Base-by-base conservation (phyloP, 495 filamentous ascomycete species). In the Annulohypoxylon bovei region DNA sequence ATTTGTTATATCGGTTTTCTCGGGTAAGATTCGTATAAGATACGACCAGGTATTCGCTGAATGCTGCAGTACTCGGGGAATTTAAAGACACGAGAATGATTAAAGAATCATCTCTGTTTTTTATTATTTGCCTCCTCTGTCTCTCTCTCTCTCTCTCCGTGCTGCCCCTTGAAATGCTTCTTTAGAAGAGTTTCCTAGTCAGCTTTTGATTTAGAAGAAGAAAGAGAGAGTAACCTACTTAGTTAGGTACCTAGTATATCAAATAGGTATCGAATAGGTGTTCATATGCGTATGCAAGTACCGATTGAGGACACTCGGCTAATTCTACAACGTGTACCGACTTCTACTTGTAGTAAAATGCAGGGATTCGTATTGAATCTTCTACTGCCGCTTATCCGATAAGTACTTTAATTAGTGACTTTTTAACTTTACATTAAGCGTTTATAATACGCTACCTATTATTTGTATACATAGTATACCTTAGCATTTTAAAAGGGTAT, bases 281-380 rank as follows among this genome's bases (percentile, higher is more conserved):
- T 25, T 39, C 20, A 56, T 20, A 54, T 52, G 50, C 11, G 37
- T 37, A 55, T 54, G 52, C 22, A 42, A 32, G 27, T 18, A 30
- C 62, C 62, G n/a, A 49, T 65, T 68, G 49, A 62, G 65, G 65
- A 68, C 65, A 68, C 57, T 16, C 37, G 52, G 39, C 52, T 40
- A 67, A 20, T 58, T 66, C 20, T 40, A 56, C 49, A 35, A 60
- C 46, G 64, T 67, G 64, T 67, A 46, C 55, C 47, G 46, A 23
- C 18, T 50, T 44, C 66, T 25, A 11, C 46, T 35, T 42, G 7
- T 32, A 20, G 40, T 56, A 39, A 28, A 22, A 30, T 33, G 42
- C 60, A 63, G 60, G 60, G 60, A 22, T 42, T 18, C 14, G 1
- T 39, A 61, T 54, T 67, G 56, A 40, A 37, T 27, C 14, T 27